Evolutionary conservation across 768 basidiomycete species (phyloP), one percentile per base, ranked within the genome.

Genomic region (Calocybe cyanea): DNA sequence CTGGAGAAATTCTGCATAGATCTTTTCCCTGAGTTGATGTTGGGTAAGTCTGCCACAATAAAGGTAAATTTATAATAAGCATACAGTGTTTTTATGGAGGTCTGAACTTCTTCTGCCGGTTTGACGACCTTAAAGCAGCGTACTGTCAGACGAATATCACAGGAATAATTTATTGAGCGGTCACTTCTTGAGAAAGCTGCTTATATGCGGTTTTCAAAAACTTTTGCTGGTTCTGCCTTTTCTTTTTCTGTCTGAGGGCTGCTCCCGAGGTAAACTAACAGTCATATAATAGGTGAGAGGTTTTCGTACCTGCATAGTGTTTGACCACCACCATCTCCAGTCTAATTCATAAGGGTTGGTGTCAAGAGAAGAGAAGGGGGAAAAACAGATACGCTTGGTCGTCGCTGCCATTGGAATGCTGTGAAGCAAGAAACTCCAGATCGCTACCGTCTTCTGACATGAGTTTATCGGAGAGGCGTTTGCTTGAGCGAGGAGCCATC

Each of bases 121-220:
- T 32, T 46, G 18, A 46, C 39, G 1, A 54, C 24, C 57, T 58
- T 21, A 8, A 11, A 17, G 6, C 25, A 21, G 34, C 40, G 38
- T 25, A 20, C 5, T 28, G 25, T 28, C 11, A 11, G 25, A 35
- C 17, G n/a, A 6, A n/a, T 6, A 35, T 7, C 34, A n/a, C 25
- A 5, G 25, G 25, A 28, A 28, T 5, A 28, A 28, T 28, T 28
- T 28, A 6, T 28, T 11, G 6, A 28, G 25, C 25, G 11, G 25
- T 28, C 38, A 53, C 58, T 43, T 58, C 57, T 33, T 50, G 45
- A 3, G 53, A 46, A 15, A 60, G 46, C 31, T 58, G 57, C 47
- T 51, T 56, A 40, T 55, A 45, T 32, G 53, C 57, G 21, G 50
- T 24, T 15, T 51, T 48, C 15, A 60, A 33, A 30, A 56, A 49